Base-by-base conservation (phyloP, 2,329 filamentous ascomycete genomes). In the Balansia obtecta region DNA sequence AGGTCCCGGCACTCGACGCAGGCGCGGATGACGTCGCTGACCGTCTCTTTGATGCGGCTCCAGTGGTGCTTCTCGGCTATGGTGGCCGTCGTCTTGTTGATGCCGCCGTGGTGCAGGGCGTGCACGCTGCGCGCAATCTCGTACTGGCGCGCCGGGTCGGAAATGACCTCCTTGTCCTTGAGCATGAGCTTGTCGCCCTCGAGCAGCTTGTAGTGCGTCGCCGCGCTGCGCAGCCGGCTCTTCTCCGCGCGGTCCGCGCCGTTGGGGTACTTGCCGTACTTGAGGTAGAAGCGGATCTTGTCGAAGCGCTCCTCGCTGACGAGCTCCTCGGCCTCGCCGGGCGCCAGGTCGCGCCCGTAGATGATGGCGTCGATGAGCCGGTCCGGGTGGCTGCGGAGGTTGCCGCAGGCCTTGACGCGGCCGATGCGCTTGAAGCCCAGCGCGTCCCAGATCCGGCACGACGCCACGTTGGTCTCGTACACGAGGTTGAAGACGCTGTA, bases 31-130 rank as follows among this genome's bases (percentile, higher is more conserved):
- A 95, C 90, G 64, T 91, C 83, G 64, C 86, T 93, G 54, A 96
- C 93, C 1, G 91, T 97, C 68, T 96, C 90, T 66, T 97, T 98
- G 71, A 97, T 97, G 54, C 91, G 81, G 45, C 94, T 90, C 93
- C 93, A 98, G 69, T 97, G 93, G 64, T 91, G 96, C 62, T 85
- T 86, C 63, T 96, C 88, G 11, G 91, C 88, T 60, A 98, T 95
- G 18, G 83, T 85, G 18, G 91, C 90, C 1, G 91, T 97, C 0
- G 91, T 97, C 72, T 96, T 96, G 74, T 98, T 98, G 74, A 97
- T 97, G 48, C 93, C 93, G 7, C 86, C 88, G 63, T 98, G 93
- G 41, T 83, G 77, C 50, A 71, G 67, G 51, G 81, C 74, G 67
- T 98, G 93, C 38, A 90, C 77, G 52, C 77, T 74, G 44, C 86